phyloP scores from a whole-genome alignment of 208 protist species.

The Strigomonas galati region DNA sequence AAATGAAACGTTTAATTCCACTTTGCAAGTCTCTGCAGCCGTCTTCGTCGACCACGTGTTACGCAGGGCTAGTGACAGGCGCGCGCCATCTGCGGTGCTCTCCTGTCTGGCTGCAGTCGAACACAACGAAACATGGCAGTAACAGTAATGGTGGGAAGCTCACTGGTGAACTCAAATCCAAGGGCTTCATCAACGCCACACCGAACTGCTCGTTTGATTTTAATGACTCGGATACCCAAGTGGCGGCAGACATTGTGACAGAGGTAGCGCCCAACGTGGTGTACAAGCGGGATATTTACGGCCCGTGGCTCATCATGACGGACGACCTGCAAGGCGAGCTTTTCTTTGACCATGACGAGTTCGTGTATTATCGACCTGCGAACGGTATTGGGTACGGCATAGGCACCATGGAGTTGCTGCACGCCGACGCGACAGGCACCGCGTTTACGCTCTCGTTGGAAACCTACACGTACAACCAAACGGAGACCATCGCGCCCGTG shows the following conservation, averaged over 20 bases:
- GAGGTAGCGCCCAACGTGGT: conserved; percentile 45
- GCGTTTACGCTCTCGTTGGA: conserved; percentile 72
- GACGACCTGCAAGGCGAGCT: conserved; percentile 84
- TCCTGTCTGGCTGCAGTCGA: too few relatives aligned
- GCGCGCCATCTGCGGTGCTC: too few relatives aligned
- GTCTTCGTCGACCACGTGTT: too few relatives aligned
- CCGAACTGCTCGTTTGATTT: conserved; percentile 69
- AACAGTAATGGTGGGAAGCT: too few relatives aligned
- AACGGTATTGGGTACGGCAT: conserved; percentile 86
- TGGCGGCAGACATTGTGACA: conserved; percentile 58
- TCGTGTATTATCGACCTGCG: conserved; percentile 82
- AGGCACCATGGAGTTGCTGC: conserved; percentile 50
- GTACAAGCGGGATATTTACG: conserved; percentile 68
- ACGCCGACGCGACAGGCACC: conserved; percentile 37
- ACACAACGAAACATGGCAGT: background rate
- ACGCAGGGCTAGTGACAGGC: too few relatives aligned
- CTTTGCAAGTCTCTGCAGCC: too few relatives aligned
- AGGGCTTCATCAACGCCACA: conserved; percentile 61
- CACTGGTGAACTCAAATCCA: conserved; percentile 25
- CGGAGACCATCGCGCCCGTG: conserved; percentile 37
- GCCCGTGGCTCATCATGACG: conserved; percentile 86
- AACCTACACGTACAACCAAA: conserved; percentile 72
- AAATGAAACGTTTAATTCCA: too few relatives aligned
- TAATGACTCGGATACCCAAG: conserved; percentile 20
- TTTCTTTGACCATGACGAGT: conserved; percentile 80